phyloP scores from a whole-genome alignment of 192 early-diverging fungal genomes.

The Lunasporangiospora selenospora region DNA sequence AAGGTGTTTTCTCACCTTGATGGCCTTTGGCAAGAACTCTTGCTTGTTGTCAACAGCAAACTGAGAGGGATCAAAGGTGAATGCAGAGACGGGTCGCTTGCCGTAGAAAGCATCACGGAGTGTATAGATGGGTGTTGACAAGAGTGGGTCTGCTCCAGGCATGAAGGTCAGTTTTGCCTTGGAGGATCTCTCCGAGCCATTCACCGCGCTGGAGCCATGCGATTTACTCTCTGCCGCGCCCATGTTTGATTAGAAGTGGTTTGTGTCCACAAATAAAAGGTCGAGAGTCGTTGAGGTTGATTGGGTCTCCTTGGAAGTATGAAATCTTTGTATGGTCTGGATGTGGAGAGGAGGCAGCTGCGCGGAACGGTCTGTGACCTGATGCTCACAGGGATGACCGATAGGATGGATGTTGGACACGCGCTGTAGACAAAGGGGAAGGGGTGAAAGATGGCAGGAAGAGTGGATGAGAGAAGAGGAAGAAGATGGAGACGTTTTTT shows the following conservation, averaged over 20 bases:
- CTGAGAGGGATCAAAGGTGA: slow-evolving; percentile 40
- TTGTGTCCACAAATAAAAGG: no score
- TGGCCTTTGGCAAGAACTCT: slow-evolving; percentile 45
- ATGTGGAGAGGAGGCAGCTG: no score
- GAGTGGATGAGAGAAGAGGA: no score
- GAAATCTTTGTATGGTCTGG: no score
- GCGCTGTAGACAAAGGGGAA: no score
- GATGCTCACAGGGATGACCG: no score
- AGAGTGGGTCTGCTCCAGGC: slow-evolving; percentile 17
- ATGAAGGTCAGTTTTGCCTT: slow-evolving; percentile 29
- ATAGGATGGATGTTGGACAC: no score
- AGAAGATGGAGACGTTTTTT: no score
- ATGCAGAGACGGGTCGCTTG: slow-evolving; percentile 32
- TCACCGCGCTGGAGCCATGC: slow-evolving; percentile 6
- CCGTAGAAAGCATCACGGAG: slow-evolving; percentile 32
- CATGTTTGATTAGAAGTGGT: slow-evolving; percentile 10
- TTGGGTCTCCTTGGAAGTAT: no score
- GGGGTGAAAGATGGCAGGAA: no score
- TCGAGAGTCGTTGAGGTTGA: no score
- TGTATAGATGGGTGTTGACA: slow-evolving; percentile 23
- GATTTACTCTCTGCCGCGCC: slow-evolving; percentile 43
- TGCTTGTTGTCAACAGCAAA: slow-evolving; percentile 36
- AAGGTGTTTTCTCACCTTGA: slow-evolving; percentile 41
- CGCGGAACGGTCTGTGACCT: no score
- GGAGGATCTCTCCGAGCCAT: slow-evolving; percentile 25